Evolutionary conservation across 1,284 basidiomycete genomes (phyloP).

Genomic region (Marasmius fiardii): DNA sequence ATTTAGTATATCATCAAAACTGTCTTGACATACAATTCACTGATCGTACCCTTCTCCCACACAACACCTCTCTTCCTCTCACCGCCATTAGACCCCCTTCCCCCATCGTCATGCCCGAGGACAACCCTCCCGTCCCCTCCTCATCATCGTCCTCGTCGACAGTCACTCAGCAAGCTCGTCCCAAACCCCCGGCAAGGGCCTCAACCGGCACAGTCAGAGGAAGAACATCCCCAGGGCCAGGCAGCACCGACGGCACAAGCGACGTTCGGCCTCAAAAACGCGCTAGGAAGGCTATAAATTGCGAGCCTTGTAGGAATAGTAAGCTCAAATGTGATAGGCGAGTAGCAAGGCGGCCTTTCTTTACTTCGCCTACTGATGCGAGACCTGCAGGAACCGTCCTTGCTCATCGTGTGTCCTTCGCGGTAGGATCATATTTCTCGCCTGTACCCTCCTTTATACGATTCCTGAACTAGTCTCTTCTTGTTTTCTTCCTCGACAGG

Average conservation of each 20-base stretch:
- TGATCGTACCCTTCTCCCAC: conserved; percentile 19
- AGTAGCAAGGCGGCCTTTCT: conserved; percentile 15
- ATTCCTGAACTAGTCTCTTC: conserved; percentile 3
- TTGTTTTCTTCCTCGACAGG: conserved; percentile 42
- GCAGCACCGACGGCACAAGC: conserved; percentile 30
- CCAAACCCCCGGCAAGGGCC: conserved; percentile 34
- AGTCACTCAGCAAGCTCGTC: conserved; percentile 36
- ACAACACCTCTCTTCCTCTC: conserved; percentile 5
- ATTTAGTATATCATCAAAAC: neutral
- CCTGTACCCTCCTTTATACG: conserved; percentile 9
- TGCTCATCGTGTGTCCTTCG: conserved; percentile 80
- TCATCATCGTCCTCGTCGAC: conserved; percentile 22
- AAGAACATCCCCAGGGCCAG: conserved; percentile 43
- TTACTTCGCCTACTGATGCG: conserved; percentile 9
- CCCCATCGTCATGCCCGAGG: conserved; percentile 44
- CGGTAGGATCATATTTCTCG: conserved; percentile 38
- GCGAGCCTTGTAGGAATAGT: conserved; percentile 78
- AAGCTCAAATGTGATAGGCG: conserved; percentile 84
- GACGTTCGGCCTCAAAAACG: conserved; percentile 67
- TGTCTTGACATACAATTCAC: conserved; percentile 12
- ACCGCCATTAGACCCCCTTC: conserved; percentile 8
- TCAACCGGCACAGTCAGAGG: conserved; percentile 42
- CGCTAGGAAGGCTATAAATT: conserved; percentile 80
- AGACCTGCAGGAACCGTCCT: conserved; percentile 61
- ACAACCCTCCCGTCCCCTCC: conserved; percentile 20